These are phyloP conservation scores for Penicillium glabrum DNA, from an alignment of 2,329 filamentous ascomycete species.

Conservation along the genomic window DNA sequence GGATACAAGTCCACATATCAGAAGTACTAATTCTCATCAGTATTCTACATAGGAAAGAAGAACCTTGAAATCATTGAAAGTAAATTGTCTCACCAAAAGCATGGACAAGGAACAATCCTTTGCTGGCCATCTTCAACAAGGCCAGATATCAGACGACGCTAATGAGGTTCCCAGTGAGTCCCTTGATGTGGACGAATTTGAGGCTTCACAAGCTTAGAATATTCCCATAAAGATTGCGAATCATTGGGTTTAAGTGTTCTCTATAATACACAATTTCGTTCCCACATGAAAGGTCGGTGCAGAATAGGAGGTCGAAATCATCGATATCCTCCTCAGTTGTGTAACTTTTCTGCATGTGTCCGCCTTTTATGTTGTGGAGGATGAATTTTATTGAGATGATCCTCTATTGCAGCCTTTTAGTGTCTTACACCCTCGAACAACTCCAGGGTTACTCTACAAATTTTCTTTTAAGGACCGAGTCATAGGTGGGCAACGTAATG, in stretches of 20 bases:
- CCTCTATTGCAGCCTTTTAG: not conserved
- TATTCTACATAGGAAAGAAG: not conserved
- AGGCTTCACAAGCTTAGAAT: not conserved
- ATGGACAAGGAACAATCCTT: not conserved
- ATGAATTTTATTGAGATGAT: too few species aligned
- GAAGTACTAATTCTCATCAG: not conserved
- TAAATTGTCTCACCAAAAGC: not conserved
- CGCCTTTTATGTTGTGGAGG: not conserved
- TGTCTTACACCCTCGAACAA: not conserved
- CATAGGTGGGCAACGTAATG: not conserved
- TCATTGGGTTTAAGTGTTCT: not conserved
- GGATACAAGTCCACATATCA: not conserved
- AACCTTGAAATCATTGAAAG: not conserved
- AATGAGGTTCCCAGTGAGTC: not conserved
- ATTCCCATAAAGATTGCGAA: not conserved
- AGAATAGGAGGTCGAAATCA: not conserved
- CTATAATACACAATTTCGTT: not conserved
- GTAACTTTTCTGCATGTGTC: constrained; percentile 4
- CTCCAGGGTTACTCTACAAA: not conserved
- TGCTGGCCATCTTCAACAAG: constrained; percentile 7
- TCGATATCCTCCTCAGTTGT: not conserved
- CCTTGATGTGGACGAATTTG: not conserved
- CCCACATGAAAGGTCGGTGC: constrained; percentile 5
- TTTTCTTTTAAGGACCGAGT: not conserved
- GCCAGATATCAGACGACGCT: not conserved